Base-by-base conservation (phyloP, 73 alveolate species). In the Blepharisma stoltei region DNA sequence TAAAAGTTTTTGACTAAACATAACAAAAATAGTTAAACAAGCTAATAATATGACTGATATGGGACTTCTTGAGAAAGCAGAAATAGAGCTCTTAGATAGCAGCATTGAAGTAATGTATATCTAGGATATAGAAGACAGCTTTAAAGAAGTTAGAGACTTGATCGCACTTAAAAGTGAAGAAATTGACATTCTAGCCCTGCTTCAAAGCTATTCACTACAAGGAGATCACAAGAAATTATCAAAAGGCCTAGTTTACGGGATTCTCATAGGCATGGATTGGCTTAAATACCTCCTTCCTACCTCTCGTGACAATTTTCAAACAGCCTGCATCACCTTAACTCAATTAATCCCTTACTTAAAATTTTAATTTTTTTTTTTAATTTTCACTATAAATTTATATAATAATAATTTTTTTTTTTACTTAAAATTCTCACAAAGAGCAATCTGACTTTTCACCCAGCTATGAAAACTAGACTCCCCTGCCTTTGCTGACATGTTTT, bases 201-300 rank as follows among this genome's bases (percentile, higher is more conserved):
- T 60, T 18, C n/a, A 60, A 4, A 20, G n/a, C 14, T 25, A 25
- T 25, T 14, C 23, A n/a, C 38, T 14, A 3, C 18, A 14, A 20
- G 73, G 73, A 60, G 73, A 60, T 38, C 23, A 14, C 18, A 38
- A 60, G 23, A 60, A 25, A 60, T 9, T 60, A 8, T 8, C 49
- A n/a, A 60, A 60, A 60, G 73, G 73, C 11, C 73, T 60, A 60
- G 73, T 60, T 38, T 60, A 60, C 47, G 73, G 73, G 2, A 18
- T 25, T 20, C 23, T 60, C 14, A 9, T 38, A 18, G 73, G 73
- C 11, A 18, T 18, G 37, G 73, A 60, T 5, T 60, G 73, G 73
- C 14, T 25, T 38, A 60, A 60, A 25, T 60, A 14, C 5, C 46
- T 60, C 38, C 23, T 60, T 38, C 14, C 23, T 9, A 38, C 46